A percentile compares a stretch with the other conserved stretches of the same genome.
These are phyloP conservation scores for Penicillium verhagenii DNA, from an alignment of 495 filamentous ascomycete species.

Conservation along the genomic window DNA sequence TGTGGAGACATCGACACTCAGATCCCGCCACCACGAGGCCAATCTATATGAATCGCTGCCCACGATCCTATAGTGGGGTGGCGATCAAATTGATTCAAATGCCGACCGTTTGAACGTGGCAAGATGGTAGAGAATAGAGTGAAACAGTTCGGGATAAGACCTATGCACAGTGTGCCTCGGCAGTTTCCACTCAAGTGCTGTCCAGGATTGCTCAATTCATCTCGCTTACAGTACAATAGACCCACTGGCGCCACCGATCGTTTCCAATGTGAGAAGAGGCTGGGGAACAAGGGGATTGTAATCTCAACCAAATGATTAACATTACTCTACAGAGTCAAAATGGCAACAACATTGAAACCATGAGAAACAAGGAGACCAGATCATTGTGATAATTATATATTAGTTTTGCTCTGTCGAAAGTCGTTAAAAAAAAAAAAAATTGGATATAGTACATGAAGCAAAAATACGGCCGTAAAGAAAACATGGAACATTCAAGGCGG, in stretches of 20 bases:
- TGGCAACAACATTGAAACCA: too few species aligned
- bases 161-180: not conserved
- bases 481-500: not conserved
- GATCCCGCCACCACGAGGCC: not conserved
- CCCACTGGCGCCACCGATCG: not conserved
- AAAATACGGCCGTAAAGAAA: too few species aligned
- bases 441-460: not conserved
- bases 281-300: not conserved
- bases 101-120: not conserved
- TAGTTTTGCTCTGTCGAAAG: not conserved
- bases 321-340: not conserved
- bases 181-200: not conserved
- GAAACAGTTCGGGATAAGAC: too few species aligned
- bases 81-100: not conserved
- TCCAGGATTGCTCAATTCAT: not conserved
- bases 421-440: too few species aligned
- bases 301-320: not conserved
- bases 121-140: not conserved
- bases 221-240: slow-evolving; percentile 6
- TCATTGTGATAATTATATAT: not conserved
- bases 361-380: too few species aligned
- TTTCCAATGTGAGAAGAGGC: not conserved
- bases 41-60: not conserved
- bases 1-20: not conserved
- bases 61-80: not conserved